Conservation (phyloP, 371 early-diverging fungal genomes). For the Circinella minor region DNA sequence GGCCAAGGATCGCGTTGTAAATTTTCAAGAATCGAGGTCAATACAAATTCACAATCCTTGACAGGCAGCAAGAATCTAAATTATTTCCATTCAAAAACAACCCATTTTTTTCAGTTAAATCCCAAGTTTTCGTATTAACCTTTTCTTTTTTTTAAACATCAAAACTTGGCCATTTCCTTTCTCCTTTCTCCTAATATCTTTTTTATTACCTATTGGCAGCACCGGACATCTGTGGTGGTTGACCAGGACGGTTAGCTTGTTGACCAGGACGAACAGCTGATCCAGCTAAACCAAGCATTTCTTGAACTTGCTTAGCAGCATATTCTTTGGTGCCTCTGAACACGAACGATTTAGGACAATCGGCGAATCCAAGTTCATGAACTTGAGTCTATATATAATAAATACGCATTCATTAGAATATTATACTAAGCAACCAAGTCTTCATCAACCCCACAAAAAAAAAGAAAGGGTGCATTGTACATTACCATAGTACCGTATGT, state of each 20-base stretch:
- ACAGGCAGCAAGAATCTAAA: conserved; percentile 87
- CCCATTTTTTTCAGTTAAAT: too few relatives aligned
- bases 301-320: conserved; percentile 91
- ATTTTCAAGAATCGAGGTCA: conserved; percentile 94
- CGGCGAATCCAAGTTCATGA: conserved; percentile 93
- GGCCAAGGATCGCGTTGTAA: conserved; percentile 99
- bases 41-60: conserved; percentile 93
- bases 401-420: not conserved
- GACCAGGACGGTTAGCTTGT: conserved; percentile 66
- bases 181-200: not conserved
- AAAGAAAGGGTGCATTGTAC: not conserved
- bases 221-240: conserved; percentile 54
- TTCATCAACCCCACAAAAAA: not conserved
- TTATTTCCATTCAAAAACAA: too few relatives aligned
- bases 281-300: conserved; percentile 87
- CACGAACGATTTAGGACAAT: conserved; percentile 96
- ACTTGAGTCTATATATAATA: conserved; percentile 74
- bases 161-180: too few relatives aligned
- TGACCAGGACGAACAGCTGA: conserved; percentile 63
- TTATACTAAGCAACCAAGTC: too few relatives aligned
- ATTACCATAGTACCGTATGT: conserved; percentile 99
- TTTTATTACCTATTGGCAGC: conserved; percentile 64
- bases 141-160: too few relatives aligned
- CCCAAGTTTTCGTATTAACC: too few relatives aligned
- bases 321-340: conserved; percentile 99